Evolutionary conservation across 2,329 filamentous ascomycete species (phyloP), one percentile per base, ranked within the genome.

Genomic region (Tothia fuscella): DNA sequence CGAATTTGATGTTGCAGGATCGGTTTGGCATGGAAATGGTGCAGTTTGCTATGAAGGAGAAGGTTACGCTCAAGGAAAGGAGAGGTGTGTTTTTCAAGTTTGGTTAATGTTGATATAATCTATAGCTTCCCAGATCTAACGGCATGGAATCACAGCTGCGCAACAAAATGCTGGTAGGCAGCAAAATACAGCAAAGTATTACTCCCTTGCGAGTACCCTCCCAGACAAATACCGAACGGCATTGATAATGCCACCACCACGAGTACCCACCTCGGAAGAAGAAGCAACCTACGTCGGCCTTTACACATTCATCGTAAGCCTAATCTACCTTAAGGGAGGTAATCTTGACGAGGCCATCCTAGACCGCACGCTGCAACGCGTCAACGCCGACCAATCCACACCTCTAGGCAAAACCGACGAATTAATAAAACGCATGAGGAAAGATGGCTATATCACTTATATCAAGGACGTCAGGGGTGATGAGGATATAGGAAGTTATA

Each of bases 1-100:
- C 89, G 31, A 89, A 98, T 58, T 61, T 66, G 25, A 74, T 82
- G 49, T 65, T 98, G 28, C 67, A 71, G 36, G 64, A 65, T 2
- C 71, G 79, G 1, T 96, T 94, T 61, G 91, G 91, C n/a, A 94
- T 96, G 87, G 74, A 88, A 57, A 74, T 98, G 70, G 70, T 76
- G 3, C 88, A 95, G 61, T 68, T 96, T 38, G 87, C 91, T 0
- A 68, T 73, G 1, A 75, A 74, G 53, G 89, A 95, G 54, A 93
- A 87, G 59, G 72, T 83, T 37, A 86, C 86, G 0, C 62, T 94
- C 25, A 78, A 77, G 45, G 83, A 93, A 56, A 76, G 85, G 51
- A 79, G 82, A 68, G 82, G 81, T 79, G 63, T 46, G 64, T 54
- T 41, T 28, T 46, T 9, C 25, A 26, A 39, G 13, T 17, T 26